Base-by-base conservation (phyloP, 202 grass and related monocot genomes). In the Schoenoplectus triqueter region DNA sequence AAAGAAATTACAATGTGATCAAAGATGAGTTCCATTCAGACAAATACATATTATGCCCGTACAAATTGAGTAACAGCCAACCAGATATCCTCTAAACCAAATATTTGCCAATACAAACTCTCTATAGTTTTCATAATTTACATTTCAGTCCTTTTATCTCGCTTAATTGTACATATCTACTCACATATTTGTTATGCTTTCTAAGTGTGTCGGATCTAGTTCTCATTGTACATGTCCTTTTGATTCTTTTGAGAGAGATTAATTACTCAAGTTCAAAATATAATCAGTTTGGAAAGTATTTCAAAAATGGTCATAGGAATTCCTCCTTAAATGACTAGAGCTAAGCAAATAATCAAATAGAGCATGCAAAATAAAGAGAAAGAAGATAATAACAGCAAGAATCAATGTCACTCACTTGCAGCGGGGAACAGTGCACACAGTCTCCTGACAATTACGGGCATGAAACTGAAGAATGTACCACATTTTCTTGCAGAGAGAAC, bases 391-490 rank as follows among this genome's bases (percentile, higher is more conserved):
- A 52, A 60, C 42, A 42, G 48, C 69, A 74, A 66, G 10, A 74
- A 68, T 66, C 73, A 9, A 19, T 44, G 63, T 46, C 83, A 94
- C 90, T 80, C 80, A 99, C 97, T 94, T 96, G 97, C 97, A 99
- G 39, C 97, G 88, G 0, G 97, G 97, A 22, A 99, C 93, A 66
- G 21, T 91, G 84, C 93, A 99, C 31, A 87, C 90, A 66, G 97
- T 91, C 78, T 97, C 93, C 88, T 95, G 97, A 77, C 97, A 99
- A 86, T 92, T 92, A 82, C 93, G 92, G 45, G 93, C 89, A 90
- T 99, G 97, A 46, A 99, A 80, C 69, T 99, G 93, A 80, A 99
- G 97, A 68, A 99, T 93, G 87, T 99, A 97, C 97, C 97, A 99
- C 89, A 99, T 99, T 88, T 91, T 99, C 89, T 99, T 99, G 56